phyloP scores from a whole-genome alignment of 768 basidiomycete species.

The Cystofilobasidium capitatum region DNA sequence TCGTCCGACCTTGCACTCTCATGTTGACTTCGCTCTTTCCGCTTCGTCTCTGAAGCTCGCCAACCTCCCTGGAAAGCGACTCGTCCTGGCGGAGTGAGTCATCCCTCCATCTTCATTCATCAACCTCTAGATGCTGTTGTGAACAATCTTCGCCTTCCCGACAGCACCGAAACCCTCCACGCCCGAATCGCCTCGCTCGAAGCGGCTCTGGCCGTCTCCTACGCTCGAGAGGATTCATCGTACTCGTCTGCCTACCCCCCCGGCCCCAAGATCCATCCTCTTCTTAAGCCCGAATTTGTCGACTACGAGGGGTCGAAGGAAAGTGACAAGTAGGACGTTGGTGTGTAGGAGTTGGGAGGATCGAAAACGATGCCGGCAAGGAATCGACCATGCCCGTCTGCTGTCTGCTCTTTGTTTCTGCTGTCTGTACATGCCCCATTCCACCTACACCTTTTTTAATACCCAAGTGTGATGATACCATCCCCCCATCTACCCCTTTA shows the following conservation, averaged over 20 bases:
- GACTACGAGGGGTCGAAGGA: neutral
- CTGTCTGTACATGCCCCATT: too few relatives aligned
- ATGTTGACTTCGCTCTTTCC: too few relatives aligned
- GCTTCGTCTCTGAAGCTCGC: too few relatives aligned
- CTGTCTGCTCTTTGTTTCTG: too few relatives aligned
- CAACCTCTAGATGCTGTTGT: neutral
- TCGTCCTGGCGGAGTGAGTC: neutral
- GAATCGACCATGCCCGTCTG: too few relatives aligned
- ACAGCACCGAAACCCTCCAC: conserved; percentile 12
- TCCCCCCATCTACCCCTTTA: too few relatives aligned
- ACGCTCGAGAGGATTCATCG: conserved; percentile 6
- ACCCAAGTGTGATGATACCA: too few relatives aligned
- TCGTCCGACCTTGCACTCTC: too few relatives aligned
- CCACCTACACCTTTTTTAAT: too few relatives aligned
- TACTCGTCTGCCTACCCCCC: neutral
- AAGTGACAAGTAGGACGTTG: neutral
- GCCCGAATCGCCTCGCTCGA: conserved; percentile 13
- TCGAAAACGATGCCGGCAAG: too few relatives aligned
- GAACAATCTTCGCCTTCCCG: neutral
- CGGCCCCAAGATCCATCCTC: conserved; percentile 1
- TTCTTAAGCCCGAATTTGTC: neutral
- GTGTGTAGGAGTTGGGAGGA: neutral
- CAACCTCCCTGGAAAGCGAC: conserved; percentile 2
- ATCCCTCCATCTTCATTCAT: neutral
- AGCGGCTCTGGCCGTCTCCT: conserved; percentile 1